phyloP scores from a whole-genome alignment of 768 basidiomycete species.

The Tephrocybe sp. region DNA sequence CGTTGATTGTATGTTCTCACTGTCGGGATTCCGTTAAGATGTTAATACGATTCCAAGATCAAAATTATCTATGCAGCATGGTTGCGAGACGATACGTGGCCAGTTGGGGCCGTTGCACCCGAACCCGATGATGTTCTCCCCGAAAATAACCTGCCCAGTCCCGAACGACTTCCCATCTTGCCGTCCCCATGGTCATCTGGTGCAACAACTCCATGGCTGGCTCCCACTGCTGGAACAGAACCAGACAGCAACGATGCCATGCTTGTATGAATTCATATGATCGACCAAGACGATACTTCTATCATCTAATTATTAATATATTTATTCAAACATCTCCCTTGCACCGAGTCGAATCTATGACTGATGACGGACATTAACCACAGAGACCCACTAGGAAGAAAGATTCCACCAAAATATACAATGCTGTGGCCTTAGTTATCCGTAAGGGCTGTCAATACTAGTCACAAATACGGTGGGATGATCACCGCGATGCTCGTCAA shows the following conservation, averaged over 20 bases:
- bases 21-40: conserved; percentile 4
- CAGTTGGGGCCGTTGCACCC: conserved; percentile 54
- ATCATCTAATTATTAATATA: conserved; percentile 1
- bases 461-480: conserved; percentile 31
- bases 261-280: conserved; percentile 1
- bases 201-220: conserved; percentile 25
- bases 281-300: background rate
- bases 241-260: background rate
- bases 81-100: conserved; percentile 79
- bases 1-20: conserved; percentile 50
- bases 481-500: background rate
- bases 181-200: conserved; percentile 21
- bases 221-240: conserved; percentile 13
- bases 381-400: conserved; percentile 2
- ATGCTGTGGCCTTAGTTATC: background rate
- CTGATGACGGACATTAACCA: background rate
- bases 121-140: conserved; percentile 55
- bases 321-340: no score
- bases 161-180: conserved; percentile 14
- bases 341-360: background rate
- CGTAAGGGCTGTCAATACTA: conserved; percentile 10
- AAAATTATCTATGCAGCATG: conserved; percentile 73
- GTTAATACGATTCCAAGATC: conserved; percentile 44
- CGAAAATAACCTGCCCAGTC: conserved; percentile 9
- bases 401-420: conserved; percentile 6